These are phyloP conservation scores for Coemansia nantahalensis DNA, from an alignment of 192 early-diverging fungal genomes.

Conservation along the genomic window DNA sequence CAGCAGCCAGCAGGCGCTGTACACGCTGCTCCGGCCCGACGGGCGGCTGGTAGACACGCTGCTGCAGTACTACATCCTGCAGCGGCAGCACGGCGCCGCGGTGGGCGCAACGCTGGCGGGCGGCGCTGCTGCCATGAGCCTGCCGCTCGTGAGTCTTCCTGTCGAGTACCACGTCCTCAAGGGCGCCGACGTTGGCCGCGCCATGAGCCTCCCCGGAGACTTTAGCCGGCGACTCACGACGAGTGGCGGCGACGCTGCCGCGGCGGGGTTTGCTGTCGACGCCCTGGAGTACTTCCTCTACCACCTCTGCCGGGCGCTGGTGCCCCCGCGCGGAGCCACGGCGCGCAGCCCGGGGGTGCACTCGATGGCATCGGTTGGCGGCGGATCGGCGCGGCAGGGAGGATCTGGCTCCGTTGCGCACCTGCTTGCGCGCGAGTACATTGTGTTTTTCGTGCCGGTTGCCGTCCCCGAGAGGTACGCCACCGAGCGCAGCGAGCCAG, in stretches of 20 bases:
- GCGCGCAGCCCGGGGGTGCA: slow-evolving; percentile 1
- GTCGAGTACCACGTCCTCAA: slow-evolving; percentile 16
- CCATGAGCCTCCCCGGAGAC: slow-evolving; percentile 14
- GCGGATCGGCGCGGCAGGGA: not conserved
- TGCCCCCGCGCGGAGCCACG: slow-evolving; percentile 18
- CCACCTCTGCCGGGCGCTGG: slow-evolving; percentile 35
- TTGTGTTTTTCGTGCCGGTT: slow-evolving; percentile 36
- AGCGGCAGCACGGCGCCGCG: slow-evolving; percentile 7
- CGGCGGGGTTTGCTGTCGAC: slow-evolving; percentile 11
- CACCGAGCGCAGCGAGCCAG: slow-evolving; percentile 1
- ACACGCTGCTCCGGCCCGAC: slow-evolving; percentile 35
- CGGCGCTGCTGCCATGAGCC: not conserved
- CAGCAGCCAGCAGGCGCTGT: slow-evolving; percentile 31
- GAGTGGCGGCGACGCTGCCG: not conserved
- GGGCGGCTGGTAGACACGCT: slow-evolving; percentile 35
- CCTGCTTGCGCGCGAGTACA: slow-evolving; percentile 33
- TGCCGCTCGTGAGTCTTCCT: slow-evolving; percentile 19
- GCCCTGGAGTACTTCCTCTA: slow-evolving; percentile 40
- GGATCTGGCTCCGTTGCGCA: slow-evolving; percentile 13
- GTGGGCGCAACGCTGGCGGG: not conserved
- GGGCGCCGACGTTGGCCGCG: slow-evolving; percentile 5
- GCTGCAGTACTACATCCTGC: slow-evolving; percentile 44
- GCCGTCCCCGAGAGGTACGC: slow-evolving; percentile 21
- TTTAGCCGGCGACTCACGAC: slow-evolving; percentile 12
- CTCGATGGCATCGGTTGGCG: not conserved